These are phyloP conservation scores for Kurtzmaniella cleridarum DNA, from an alignment of 805 yeast genomes.

Conservation along the genomic window DNA sequence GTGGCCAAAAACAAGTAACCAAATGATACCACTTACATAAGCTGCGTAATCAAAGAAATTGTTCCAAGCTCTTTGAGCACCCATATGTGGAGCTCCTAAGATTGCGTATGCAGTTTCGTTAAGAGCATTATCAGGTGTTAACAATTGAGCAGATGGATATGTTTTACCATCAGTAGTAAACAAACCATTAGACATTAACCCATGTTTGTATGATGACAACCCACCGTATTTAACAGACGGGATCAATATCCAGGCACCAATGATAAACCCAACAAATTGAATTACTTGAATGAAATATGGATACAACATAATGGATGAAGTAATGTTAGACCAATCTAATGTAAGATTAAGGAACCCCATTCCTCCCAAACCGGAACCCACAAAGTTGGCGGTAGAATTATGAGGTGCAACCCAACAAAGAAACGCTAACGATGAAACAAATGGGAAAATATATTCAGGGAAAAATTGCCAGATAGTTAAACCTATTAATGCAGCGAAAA, in stretches of 20 bases:
- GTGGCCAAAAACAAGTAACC: conserved; percentile 39
- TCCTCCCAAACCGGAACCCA: conserved; percentile 52
- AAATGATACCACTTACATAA: conserved; percentile 41
- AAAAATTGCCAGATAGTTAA: conserved; percentile 44
- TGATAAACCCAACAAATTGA: conserved; percentile 41
- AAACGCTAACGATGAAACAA: conserved; percentile 44
- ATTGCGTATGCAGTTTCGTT: conserved; percentile 41
- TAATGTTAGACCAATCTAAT: conserved; percentile 50
- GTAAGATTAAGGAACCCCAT: conserved; percentile 45
- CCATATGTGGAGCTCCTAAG: conserved; percentile 43
- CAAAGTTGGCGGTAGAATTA: conserved; percentile 34
- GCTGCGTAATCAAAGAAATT: conserved; percentile 52
- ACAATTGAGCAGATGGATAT: conserved; percentile 39
- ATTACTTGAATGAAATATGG: conserved; percentile 51
- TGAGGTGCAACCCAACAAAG: conserved; percentile 46
- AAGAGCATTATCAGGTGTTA: conserved; percentile 34
- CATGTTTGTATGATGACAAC: conserved; percentile 23
- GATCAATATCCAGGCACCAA: conserved; percentile 44
- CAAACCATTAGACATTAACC: conserved; percentile 44
- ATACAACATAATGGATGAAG: conserved; percentile 43
- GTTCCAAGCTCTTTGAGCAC: conserved; percentile 46
- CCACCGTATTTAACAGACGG: conserved; percentile 45
- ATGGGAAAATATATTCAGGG: conserved; percentile 45
- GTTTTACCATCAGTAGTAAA: conserved; percentile 30
- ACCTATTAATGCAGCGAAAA: conserved; percentile 26